Conservation (phyloP, 805 yeast genomes). For the Saccharomycopsis oosterbeekiorum region DNA sequence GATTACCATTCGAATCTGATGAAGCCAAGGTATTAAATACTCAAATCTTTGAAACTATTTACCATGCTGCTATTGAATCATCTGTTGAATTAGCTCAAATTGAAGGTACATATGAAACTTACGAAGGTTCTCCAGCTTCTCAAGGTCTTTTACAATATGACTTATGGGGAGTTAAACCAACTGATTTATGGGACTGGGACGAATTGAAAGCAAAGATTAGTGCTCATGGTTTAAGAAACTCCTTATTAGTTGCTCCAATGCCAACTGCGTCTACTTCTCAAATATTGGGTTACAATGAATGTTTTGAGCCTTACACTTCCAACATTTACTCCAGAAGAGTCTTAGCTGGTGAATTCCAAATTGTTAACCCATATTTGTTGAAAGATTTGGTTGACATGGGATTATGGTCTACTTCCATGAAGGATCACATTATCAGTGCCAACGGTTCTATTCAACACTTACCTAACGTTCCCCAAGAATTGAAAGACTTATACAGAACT, state of each 20-base stretch:
- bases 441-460: conserved; percentile 83
- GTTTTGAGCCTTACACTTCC: conserved; percentile 93
- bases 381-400: conserved; percentile 76
- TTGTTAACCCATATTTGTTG: conserved; percentile 78
- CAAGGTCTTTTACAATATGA: conserved; percentile 79
- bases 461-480: conserved; percentile 59
- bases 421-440: conserved; percentile 61
- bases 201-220: conserved; percentile 47
- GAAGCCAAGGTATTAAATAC: conserved; percentile 68
- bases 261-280: conserved; percentile 98
- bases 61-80: conserved; percentile 86
- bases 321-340: conserved; percentile 88
- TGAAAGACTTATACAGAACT: conserved; percentile 78
- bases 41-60: conserved; percentile 90
- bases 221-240: conserved; percentile 71
- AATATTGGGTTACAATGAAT: conserved; percentile 86
- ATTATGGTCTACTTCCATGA: conserved; percentile 73
- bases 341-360: conserved; percentile 86
- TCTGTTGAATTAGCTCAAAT: conserved; percentile 70
- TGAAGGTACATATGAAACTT: conserved; percentile 64
- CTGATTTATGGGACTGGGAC: conserved; percentile 85
- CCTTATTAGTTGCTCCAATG: conserved; percentile 88
- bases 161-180: conserved; percentile 73
- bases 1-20: conserved; percentile 78
- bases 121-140: conserved; percentile 83